These are phyloP conservation scores for Calocybe cyanea DNA, from an alignment of 768 basidiomycete genomes.

Conservation along the genomic window DNA sequence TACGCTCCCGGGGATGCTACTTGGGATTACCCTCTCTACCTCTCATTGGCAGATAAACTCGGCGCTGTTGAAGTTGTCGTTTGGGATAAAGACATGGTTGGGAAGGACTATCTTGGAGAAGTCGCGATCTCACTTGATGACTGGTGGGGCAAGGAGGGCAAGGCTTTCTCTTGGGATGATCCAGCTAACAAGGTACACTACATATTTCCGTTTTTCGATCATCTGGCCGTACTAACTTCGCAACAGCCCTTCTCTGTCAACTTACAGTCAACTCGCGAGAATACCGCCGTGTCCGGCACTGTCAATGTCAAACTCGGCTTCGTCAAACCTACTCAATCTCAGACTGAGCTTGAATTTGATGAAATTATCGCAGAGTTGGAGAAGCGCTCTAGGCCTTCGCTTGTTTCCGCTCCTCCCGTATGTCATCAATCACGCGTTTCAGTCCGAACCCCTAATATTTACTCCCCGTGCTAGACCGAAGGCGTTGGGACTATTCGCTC, in stretches of 20 bases:
- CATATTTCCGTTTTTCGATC: background rate
- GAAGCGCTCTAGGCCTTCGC: conserved; percentile 58
- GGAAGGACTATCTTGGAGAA: conserved; percentile 95
- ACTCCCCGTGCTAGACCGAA: conserved; percentile 61
- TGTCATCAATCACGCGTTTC: conserved; percentile 23
- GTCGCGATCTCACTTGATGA: conserved; percentile 71
- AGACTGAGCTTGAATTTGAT: conserved; percentile 46
- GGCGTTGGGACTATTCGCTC: conserved; percentile 82
- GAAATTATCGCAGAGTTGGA: conserved; percentile 61
- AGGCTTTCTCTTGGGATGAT: conserved; percentile 51
- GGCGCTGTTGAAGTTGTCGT: conserved; percentile 81
- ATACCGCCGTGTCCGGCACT: conserved; percentile 35
- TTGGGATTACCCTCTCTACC: conserved; percentile 85
- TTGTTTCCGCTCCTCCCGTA: conserved; percentile 78
- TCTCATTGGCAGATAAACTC: conserved; percentile 67
- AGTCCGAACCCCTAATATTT: background rate
- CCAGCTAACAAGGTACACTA: conserved; percentile 61
- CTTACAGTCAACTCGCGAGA: conserved; percentile 39
- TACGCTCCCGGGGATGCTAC: conserved; percentile 71
- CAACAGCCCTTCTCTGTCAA: conserved; percentile 18
- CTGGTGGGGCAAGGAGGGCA: conserved; percentile 53
- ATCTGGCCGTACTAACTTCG: background rate
- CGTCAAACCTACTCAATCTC: conserved; percentile 38
- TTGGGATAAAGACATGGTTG: conserved; percentile 91
- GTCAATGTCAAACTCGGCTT: conserved; percentile 48